Base-by-base conservation (phyloP, 208 protist species). In the Spongospora subterranea region DNA sequence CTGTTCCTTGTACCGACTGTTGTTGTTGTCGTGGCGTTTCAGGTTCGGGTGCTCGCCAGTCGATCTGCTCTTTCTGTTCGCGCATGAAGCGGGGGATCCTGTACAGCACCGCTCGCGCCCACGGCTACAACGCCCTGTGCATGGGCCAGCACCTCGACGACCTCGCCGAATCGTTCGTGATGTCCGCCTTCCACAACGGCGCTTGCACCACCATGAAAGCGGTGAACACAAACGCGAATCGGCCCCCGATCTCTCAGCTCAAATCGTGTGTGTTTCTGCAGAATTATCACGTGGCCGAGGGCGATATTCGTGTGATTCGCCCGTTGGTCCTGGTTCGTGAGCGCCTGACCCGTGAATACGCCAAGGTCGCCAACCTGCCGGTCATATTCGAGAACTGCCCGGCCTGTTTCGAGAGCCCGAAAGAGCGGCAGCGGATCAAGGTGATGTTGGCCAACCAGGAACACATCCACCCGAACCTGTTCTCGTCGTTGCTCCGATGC, bases 11-110 rank as follows among this genome's bases (percentile, higher is more conserved):
- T 60, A 6, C 13, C 24, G 13, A 60, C 24, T 60, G 24, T 60
- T 24, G 6, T 29, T 60, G 13, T 60, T 29, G 24, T 60, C 50
- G 13, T 6, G 6, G 13, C 24, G 24, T 29, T 60, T 29, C 24
- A 60, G 50, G 24, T 60, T 60, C 50, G 6, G 35, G 35, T 82
- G 35, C 6, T 35, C 46, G 77, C 20, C 65, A 91, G 13, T 94
- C 91, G 13, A 96, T 97, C 65, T 97, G 96, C 90, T 65, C 88
- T 41, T 97, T 94, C 90, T 97, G 96, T 91, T 88, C 93, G 24
- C 92, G 96, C 76, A 97, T 97, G 96, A 97, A 96, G 91, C 92
- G 95, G 45, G 96, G 96, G 17, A 91, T 95, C 0, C 66, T 97
- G 38, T 97, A 97, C 92, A 43, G 0, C n/a, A 53, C 64, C 13